These are phyloP conservation scores for Hylodesmum podocarpum DNA, from an alignment of 306 rosid genomes.

Conservation along the genomic window DNA sequence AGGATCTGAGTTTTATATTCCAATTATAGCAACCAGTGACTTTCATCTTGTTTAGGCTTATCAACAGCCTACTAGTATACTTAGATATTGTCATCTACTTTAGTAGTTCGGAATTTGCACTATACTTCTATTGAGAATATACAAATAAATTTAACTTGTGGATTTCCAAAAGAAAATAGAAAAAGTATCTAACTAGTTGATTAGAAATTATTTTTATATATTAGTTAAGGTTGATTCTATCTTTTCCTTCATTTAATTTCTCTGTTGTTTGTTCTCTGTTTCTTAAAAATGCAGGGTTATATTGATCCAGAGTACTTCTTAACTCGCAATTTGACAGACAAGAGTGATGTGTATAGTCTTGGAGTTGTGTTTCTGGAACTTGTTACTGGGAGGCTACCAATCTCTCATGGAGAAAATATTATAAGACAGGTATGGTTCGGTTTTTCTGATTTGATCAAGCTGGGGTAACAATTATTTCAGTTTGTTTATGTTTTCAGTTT, in stretches of 20 bases:
- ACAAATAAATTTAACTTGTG: not conserved
- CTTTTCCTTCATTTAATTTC: constrained; percentile 3
- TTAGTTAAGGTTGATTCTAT: not conserved
- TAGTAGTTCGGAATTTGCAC: not conserved
- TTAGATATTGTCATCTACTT: not conserved
- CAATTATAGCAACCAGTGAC: not conserved
- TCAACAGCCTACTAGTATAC: not conserved
- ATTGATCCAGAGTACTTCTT: constrained; percentile 94
- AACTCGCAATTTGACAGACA: constrained; percentile 77
- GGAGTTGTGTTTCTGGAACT: constrained; percentile 91
- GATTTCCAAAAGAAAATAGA: not conserved
- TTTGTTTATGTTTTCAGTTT: not conserved
- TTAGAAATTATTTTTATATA: not conserved
- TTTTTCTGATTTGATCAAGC: constrained; percentile 9
- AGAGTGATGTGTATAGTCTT: constrained; percentile 90
- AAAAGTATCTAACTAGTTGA: not conserved
- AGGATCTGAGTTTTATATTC: not conserved
- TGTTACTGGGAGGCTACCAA: constrained; percentile 82
- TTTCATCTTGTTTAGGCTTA: not conserved
- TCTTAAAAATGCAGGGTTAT: constrained; percentile 65
- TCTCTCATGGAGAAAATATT: constrained; percentile 85
- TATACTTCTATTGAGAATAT: not conserved
- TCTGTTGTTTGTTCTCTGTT: not conserved
- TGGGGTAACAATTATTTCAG: not conserved
- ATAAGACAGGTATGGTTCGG: constrained; percentile 71